These are phyloP conservation scores for Salix viminalis DNA, from an alignment of 345 rosid species.

Conservation along the genomic window DNA sequence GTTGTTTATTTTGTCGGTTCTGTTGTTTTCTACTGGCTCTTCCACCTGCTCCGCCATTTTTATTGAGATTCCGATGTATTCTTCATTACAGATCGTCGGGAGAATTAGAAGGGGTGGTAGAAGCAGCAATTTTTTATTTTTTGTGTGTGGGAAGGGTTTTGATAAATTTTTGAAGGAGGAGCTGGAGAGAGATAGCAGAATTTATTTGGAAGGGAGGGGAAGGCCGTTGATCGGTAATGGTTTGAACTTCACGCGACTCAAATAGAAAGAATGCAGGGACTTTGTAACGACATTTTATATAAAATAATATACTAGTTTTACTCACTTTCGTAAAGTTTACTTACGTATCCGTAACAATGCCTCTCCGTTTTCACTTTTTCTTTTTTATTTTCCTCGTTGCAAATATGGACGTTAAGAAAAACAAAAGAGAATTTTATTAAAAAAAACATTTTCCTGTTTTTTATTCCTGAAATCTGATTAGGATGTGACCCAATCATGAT, in stretches of 20 bases:
- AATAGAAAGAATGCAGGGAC: not conserved
- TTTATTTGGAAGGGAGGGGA: not conserved
- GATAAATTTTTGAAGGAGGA: not conserved
- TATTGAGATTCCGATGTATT: conserved; percentile 6
- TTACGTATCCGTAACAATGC: not conserved
- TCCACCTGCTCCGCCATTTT: conserved; percentile 40
- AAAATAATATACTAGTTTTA: too few species aligned
- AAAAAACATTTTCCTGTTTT: not conserved
- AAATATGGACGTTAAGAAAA: too few species aligned
- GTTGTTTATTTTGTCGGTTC: conserved; percentile 12
- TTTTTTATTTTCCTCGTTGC: too few species aligned
- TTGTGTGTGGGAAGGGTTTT: too few species aligned
- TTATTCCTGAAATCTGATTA: not conserved
- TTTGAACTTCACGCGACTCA: not conserved
- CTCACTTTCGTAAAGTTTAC: not conserved
- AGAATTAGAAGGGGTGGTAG: too few species aligned
- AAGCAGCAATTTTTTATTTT: not conserved
- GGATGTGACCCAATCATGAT: not conserved
- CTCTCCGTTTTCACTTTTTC: too few species aligned
- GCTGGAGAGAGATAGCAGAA: not conserved
- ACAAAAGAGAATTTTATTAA: too few species aligned
- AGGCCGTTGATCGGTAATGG: not conserved
- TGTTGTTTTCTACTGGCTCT: not conserved
- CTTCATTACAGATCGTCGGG: conserved; percentile 24
- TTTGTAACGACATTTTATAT: not conserved